These are phyloP conservation scores for Bolboschoenoplectus hybrid DNA, from an alignment of 202 grass and related monocot species.

Conservation along the genomic window DNA sequence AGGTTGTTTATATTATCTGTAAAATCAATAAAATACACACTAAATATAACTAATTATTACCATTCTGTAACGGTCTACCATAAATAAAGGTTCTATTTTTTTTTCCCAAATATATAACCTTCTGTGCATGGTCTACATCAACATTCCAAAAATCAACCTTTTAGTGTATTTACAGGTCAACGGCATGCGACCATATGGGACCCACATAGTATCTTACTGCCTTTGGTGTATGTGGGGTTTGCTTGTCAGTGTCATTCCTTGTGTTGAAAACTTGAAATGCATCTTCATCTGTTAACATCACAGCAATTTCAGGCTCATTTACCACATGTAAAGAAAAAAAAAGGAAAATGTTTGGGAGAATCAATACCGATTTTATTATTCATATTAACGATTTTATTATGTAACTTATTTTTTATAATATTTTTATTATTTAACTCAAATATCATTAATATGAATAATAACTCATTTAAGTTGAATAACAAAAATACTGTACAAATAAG, in stretches of 20 bases:
- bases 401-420: too few species aligned
- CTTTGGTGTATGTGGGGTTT: background rate
- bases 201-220: background rate
- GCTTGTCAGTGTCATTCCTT: background rate
- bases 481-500: too few species aligned
- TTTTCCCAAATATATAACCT: constrained; percentile 12
- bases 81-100: constrained; percentile 5
- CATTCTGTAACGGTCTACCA: constrained; percentile 13
- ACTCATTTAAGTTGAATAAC: too few species aligned
- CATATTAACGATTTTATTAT: too few species aligned
- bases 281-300: constrained; percentile 5
- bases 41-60: constrained; percentile 13
- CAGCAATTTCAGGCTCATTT: background rate
- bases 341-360: background rate
- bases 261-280: background rate
- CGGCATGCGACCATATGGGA: background rate
- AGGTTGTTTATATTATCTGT: background rate
- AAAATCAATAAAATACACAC: constrained; percentile 22
- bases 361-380: too few species aligned
- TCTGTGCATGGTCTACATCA: background rate
- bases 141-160: background rate
- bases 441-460: too few species aligned
- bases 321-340: background rate
- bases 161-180: background rate
- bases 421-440: too few species aligned